Evolutionary conservation across 164 flowering plant genomes (phyloP), one percentile per base, ranked within the genome.

Genomic region (Taxillus chinensis): DNA sequence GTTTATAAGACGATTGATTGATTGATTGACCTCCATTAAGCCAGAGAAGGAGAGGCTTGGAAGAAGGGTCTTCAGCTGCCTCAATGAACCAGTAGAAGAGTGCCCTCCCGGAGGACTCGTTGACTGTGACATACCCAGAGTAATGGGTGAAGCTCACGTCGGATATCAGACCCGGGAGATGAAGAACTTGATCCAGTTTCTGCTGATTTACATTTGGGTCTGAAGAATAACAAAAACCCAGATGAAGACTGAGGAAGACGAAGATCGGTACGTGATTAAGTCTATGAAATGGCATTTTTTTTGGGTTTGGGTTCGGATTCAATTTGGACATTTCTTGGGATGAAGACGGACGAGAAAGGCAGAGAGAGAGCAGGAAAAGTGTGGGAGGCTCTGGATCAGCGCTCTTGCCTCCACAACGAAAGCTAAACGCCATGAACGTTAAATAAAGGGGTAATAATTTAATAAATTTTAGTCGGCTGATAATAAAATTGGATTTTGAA

Each of bases 21-120:
- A 41, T 13, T 7, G 42, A 39, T 40, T 52, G 40, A 87, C 96
- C 98, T 81, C 98, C 98, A 73, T 92, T 87, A 42, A 89, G 89
- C 96, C 98, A 90, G 57, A 92, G 86, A 68, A 90, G 67, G 52
- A 92, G 75, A 59, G 98, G 98, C 78, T 87, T 92, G 14, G 95
- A 82, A 66, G 75, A 74, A 64, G 98, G 84, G 53, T 83, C 86
- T 9, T 89, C 84, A 43, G 43, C 82, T 67, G 98, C 95, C 67
- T 92, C 93, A 70, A 87, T 57, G 66, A 89, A 80, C 98, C 96
- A 92, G 60, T 92, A 92, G 69, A 92, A 92, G 16, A 90, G 76
- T 7, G 86, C 73, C 75, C 95, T 86, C 61, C 87, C 96, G 45
- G 80, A 68, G 8, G 67, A 69, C 61, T 92, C 73, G 61, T 87